Percentiles rank a stretch among this genome's conserved stretches.
phyloP scores from a whole-genome alignment of 2,329 filamentous ascomycete genomes.

The Scleromitrula shiraiana region DNA sequence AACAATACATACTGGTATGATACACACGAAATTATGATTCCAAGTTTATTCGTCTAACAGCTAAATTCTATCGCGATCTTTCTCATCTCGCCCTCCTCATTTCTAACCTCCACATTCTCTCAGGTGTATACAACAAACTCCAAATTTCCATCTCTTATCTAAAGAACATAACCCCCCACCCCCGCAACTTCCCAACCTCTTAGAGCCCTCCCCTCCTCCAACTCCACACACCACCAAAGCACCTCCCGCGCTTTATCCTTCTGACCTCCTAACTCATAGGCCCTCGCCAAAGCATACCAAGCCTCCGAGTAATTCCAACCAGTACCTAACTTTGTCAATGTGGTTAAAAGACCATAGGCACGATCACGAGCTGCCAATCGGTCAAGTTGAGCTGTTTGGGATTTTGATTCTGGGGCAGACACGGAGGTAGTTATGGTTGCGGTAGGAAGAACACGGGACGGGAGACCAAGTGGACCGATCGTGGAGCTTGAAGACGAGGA shows the following conservation, averaged over 20 bases:
- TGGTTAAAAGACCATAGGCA: constrained; percentile 74
- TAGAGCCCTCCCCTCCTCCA: constrained; percentile 78
- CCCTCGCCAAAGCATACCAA: constrained; percentile 81
- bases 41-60: too few species aligned
- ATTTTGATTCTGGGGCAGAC: constrained; percentile 6
- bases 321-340: constrained; percentile 73
- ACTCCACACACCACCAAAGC: constrained; percentile 94
- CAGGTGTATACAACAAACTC: neutral
- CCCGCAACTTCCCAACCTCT: constrained; percentile 69
- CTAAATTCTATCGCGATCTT: too few species aligned
- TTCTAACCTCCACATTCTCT: too few species aligned
- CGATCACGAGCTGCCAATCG: constrained; percentile 84
- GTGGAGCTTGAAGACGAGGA: constrained; percentile 9
- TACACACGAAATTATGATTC: too few species aligned
- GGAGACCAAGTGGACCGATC: constrained; percentile 25
- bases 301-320: constrained; percentile 92
- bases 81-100: too few species aligned
- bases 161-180: constrained; percentile 39
- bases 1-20: too few species aligned
- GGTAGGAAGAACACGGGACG: constrained; percentile 20
- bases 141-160: neutral
- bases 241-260: constrained; percentile 83
- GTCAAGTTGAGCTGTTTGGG: constrained; percentile 38
- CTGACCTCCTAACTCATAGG: constrained; percentile 82
- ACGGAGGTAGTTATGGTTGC: neutral